Conservation (phyloP, 163 green algal species). For the Chloromonas sp. region DNA sequence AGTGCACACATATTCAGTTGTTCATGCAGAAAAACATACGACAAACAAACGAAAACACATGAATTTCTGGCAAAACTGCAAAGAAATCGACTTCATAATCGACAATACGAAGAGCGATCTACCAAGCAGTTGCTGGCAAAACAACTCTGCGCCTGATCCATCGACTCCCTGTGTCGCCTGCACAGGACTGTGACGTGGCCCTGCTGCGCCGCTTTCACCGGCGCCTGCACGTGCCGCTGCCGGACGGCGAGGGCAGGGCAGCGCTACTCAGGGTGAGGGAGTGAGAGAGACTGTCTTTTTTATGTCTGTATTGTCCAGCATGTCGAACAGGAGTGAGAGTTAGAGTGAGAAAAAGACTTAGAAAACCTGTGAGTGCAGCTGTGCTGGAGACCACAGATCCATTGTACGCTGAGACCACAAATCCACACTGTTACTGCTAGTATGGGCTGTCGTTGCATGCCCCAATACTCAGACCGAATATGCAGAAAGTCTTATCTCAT, state of each 20-base stretch:
- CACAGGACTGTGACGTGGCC: slow-evolving; percentile 46
- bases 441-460: neutral
- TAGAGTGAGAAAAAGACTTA: too few relatives aligned
- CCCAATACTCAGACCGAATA: neutral
- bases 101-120: too few relatives aligned
- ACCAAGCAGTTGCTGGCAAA: too few relatives aligned
- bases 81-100: too few relatives aligned
- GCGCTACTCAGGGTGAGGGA: slow-evolving; percentile 23
- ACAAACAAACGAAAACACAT: too few relatives aligned
- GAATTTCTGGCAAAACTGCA: too few relatives aligned
- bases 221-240: slow-evolving; percentile 44
- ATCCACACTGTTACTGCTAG: neutral
- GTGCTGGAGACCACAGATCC: too few relatives aligned
- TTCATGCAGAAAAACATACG: too few relatives aligned
- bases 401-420: neutral
- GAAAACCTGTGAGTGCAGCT: too few relatives aligned
- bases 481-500: too few relatives aligned
- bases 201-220: slow-evolving; percentile 52
- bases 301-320: neutral
- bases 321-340: neutral
- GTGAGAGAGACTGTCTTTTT: neutral
- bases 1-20: too few relatives aligned
- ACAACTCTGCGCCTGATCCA: neutral
- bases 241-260: slow-evolving; percentile 14
- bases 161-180: neutral